phyloP scores from a whole-genome alignment of 345 rosid genomes.

The Erysimum cheiranthoides region DNA sequence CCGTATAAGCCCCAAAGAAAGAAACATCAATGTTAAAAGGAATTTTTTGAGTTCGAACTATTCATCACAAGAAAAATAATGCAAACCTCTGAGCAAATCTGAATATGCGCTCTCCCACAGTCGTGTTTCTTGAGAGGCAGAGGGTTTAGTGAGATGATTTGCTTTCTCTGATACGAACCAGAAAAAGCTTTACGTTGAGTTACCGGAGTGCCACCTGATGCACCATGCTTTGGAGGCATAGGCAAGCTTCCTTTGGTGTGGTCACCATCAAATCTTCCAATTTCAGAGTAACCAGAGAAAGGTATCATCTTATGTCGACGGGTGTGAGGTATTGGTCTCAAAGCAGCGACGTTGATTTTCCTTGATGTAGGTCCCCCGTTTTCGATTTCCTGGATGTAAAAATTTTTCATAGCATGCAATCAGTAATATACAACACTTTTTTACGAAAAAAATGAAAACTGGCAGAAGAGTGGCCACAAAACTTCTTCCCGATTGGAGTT shows the following conservation, averaged over 20 bases:
- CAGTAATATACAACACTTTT: not conserved
- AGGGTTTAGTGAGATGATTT: slow-evolving; percentile 90
- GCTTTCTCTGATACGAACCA: slow-evolving; percentile 88
- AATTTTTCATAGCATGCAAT: slow-evolving; percentile 4
- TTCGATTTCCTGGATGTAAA: slow-evolving; percentile 47
- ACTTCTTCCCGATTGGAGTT: not conserved
- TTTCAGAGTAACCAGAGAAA: slow-evolving; percentile 73
- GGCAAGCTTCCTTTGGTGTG: slow-evolving; percentile 69
- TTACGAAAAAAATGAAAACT: not conserved
- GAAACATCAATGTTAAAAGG: not conserved
- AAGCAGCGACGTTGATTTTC: slow-evolving; percentile 68
- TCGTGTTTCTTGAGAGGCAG: slow-evolving; percentile 96
- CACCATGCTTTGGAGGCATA: slow-evolving; percentile 67
- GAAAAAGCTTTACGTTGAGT: slow-evolving; percentile 77
- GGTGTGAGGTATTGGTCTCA: slow-evolving; percentile 93
- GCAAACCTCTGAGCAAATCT: slow-evolving; percentile 91
- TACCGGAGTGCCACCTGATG: slow-evolving; percentile 56
- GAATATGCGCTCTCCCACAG: slow-evolving; percentile 95
- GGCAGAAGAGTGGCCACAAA: slow-evolving; percentile 1
- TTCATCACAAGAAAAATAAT: slow-evolving; percentile 8
- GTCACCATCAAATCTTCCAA: slow-evolving; percentile 78
- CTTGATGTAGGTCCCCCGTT: slow-evolving; percentile 61
- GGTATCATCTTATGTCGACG: slow-evolving; percentile 81
- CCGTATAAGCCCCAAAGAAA: not conserved
- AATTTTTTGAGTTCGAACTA: not conserved